phyloP scores from a whole-genome alignment of 2,329 filamentous ascomycete genomes.

The Elsinoe arachidis region DNA sequence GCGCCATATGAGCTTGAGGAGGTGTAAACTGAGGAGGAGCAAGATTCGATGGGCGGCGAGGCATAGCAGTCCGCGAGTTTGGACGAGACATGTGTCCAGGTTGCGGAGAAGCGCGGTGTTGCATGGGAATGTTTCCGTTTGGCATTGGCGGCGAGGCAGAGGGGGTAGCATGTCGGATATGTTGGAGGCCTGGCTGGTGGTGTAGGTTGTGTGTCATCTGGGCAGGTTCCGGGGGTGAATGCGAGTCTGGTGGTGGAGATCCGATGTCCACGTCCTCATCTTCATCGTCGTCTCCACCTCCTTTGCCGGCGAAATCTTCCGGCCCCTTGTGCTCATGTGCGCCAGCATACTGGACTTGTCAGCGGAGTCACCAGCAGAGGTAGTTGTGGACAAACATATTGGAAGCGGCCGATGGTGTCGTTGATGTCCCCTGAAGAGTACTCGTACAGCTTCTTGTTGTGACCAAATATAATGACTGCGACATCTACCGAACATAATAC shows the following conservation, averaged over 20 bases:
- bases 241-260: slow-evolving; percentile 52
- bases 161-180: slow-evolving; percentile 72
- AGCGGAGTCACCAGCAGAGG: slow-evolving; percentile 18
- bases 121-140: slow-evolving; percentile 58
- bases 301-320: slow-evolving; percentile 76
- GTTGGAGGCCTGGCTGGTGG: slow-evolving; percentile 58
- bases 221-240: slow-evolving; percentile 50
- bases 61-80: slow-evolving; percentile 64
- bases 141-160: slow-evolving; percentile 82
- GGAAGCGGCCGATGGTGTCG: slow-evolving; percentile 77
- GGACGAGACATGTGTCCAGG: slow-evolving; percentile 67
- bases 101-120: slow-evolving; percentile 73
- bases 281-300: slow-evolving; percentile 57
- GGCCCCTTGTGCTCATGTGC: slow-evolving; percentile 96
- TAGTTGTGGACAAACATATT: slow-evolving; percentile 61
- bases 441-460: slow-evolving; percentile 98
- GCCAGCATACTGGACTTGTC: slow-evolving; percentile 63
- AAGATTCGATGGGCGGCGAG: slow-evolving; percentile 66
- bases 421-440: slow-evolving; percentile 93
- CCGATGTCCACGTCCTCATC: slow-evolving; percentile 72
- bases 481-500: slow-evolving; percentile 98
- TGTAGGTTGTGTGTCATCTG: slow-evolving; percentile 41
- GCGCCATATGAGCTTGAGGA: slow-evolving; percentile 51
- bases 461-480: slow-evolving; percentile 95
- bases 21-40: slow-evolving; percentile 42